phyloP scores from a whole-genome alignment of 2,329 filamentous ascomycete species.

The Fusarium pilosicola region DNA sequence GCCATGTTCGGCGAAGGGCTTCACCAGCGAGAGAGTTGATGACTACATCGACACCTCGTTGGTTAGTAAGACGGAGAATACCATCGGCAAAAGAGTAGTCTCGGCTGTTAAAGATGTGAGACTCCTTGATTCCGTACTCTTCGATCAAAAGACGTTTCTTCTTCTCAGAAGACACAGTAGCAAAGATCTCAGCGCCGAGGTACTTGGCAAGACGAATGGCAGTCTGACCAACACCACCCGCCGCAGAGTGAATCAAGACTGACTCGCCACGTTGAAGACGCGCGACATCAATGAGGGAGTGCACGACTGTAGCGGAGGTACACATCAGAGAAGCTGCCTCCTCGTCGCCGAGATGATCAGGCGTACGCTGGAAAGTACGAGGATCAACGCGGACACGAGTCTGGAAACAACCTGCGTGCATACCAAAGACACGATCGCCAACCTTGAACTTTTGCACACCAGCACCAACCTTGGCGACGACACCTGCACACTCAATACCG shows the following conservation, averaged over 20 bases:
- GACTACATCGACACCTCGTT: slow-evolving; percentile 48
- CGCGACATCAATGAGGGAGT: background rate
- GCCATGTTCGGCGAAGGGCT: slow-evolving; percentile 48
- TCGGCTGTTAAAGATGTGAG: background rate
- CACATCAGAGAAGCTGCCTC: background rate
- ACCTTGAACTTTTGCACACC: background rate
- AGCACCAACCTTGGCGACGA: background rate
- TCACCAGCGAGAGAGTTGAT: slow-evolving; percentile 50
- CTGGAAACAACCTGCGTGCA: background rate
- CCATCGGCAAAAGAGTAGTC: background rate
- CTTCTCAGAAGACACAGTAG: background rate
- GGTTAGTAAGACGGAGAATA: background rate
- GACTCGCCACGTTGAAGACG: background rate
- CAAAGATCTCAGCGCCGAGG: background rate
- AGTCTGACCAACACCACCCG: background rate
- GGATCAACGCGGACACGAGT: background rate
- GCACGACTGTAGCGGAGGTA: background rate
- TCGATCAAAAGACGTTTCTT: background rate
- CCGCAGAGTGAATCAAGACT: background rate
- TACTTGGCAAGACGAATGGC: background rate
- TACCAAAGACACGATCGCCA: background rate
- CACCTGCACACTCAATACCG: background rate
- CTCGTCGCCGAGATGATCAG: background rate
- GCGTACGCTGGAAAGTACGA: background rate
- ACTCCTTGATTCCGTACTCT: background rate